These are phyloP conservation scores for Globomyces sp. DNA, from an alignment of 371 early-diverging fungal genomes.

Conservation along the genomic window DNA sequence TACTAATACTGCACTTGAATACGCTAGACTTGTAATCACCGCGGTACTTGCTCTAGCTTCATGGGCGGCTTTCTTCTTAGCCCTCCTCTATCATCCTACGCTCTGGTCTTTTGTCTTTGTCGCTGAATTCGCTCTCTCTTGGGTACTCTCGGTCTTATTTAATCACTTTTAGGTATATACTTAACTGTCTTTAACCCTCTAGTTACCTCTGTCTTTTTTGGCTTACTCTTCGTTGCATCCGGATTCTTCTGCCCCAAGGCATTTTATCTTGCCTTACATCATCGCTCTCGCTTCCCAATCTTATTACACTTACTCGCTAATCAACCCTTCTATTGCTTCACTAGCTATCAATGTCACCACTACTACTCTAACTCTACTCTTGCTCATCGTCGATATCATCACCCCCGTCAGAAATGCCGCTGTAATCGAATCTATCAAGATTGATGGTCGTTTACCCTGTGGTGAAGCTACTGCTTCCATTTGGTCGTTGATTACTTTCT, in stretches of 20 bases:
- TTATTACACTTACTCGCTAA: neutral
- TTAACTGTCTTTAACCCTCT: no score
- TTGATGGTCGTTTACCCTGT: neutral
- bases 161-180: no score
- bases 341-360: no score
- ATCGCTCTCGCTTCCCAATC: neutral
- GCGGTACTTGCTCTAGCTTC: no score
- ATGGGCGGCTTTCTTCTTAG: no score
- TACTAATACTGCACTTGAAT: no score
- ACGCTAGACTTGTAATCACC: no score
- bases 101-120: no score
- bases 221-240: slow-evolving; percentile 3
- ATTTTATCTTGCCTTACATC: slow-evolving; percentile 2
- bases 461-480: slow-evolving; percentile 51
- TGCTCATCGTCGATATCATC: slow-evolving; percentile 9
- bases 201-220: neutral
- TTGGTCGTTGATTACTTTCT: slow-evolving; percentile 63
- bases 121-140: no score
- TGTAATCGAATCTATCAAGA: neutral
- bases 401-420: slow-evolving; percentile 7
- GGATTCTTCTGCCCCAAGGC: slow-evolving; percentile 2
- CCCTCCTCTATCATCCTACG: no score
- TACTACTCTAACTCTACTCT: neutral
- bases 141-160: no score
- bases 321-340: neutral